Percentiles rank a stretch among this genome's conserved stretches.
Evolutionary conservation across 495 filamentous ascomycete genomes (phyloP).

Genomic region (Penicillium manginii): DNA sequence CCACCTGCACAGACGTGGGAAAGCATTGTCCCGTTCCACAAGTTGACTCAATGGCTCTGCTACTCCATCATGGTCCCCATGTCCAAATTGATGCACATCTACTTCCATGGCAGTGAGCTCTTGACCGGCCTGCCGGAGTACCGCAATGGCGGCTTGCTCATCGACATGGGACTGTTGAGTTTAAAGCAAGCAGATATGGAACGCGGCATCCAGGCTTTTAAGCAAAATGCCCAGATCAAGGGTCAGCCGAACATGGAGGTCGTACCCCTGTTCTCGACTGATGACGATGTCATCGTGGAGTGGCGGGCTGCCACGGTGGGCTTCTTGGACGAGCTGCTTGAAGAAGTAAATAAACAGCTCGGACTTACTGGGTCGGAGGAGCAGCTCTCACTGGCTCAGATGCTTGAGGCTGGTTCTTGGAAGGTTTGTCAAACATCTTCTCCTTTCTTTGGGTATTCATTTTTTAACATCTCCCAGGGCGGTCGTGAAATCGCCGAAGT

Average conservation of each 20-base stretch:
- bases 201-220: constrained; percentile 71
- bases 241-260: constrained; percentile 74
- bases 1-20: constrained; percentile 84
- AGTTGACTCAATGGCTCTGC: constrained; percentile 75
- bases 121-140: constrained; percentile 72
- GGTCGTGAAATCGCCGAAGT: constrained; percentile 96
- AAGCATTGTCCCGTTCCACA: constrained; percentile 85
- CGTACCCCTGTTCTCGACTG: constrained; percentile 64
- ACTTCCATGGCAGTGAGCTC: constrained; percentile 65
- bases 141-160: constrained; percentile 69
- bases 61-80: constrained; percentile 76
- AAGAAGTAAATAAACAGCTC: constrained; percentile 65
- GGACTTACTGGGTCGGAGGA: constrained; percentile 53
- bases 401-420: constrained; percentile 74
- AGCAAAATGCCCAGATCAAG: constrained; percentile 70
- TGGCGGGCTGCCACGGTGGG: constrained; percentile 70
- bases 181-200: constrained; percentile 61
- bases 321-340: constrained; percentile 64
- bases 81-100: constrained; percentile 63
- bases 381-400: constrained; percentile 63
- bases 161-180: constrained; percentile 66
- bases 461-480: constrained; percentile 63
- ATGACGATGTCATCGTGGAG: constrained; percentile 73
- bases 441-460: constrained; percentile 8
- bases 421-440: constrained; percentile 62